Conservation (phyloP, 192 early-diverging fungal species). For the Gigaspora rosea region DNA sequence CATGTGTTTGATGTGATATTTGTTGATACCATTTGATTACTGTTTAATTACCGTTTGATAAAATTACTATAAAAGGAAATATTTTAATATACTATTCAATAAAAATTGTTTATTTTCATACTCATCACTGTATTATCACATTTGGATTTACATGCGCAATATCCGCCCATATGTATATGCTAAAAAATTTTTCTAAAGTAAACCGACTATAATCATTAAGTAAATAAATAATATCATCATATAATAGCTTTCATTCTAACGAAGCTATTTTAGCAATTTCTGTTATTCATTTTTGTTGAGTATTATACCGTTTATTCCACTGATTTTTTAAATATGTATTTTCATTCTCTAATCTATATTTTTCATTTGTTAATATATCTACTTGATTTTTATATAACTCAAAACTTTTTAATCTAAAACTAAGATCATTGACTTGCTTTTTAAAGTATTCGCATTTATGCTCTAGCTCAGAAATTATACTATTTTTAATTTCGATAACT, state of each 20-base stretch:
- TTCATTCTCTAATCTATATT: too few species aligned
- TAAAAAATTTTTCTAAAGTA: background rate
- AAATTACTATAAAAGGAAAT: too few species aligned
- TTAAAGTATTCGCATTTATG: background rate
- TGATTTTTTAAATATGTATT: too few species aligned
- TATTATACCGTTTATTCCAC: too few species aligned
- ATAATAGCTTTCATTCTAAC: background rate
- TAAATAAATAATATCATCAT: constrained; percentile 11
- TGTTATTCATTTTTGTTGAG: background rate
- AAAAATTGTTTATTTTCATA: too few species aligned
- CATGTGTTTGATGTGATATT: too few species aligned
- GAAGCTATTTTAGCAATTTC: background rate
- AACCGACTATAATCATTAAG: background rate
- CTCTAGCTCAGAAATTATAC: background rate
- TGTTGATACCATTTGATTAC: too few species aligned
- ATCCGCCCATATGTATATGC: too few species aligned
- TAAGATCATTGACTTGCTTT: background rate
- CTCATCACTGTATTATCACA: too few species aligned
- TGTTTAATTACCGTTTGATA: too few species aligned
- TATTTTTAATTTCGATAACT: background rate
- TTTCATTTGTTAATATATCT: background rate
- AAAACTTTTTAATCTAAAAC: background rate
- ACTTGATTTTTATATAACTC: background rate
- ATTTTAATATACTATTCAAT: too few species aligned
- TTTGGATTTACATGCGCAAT: too few species aligned